Evolutionary conservation across 306 rosid species (phyloP), one percentile per base, ranked within the genome.

Genomic region (Cercis canadensis): DNA sequence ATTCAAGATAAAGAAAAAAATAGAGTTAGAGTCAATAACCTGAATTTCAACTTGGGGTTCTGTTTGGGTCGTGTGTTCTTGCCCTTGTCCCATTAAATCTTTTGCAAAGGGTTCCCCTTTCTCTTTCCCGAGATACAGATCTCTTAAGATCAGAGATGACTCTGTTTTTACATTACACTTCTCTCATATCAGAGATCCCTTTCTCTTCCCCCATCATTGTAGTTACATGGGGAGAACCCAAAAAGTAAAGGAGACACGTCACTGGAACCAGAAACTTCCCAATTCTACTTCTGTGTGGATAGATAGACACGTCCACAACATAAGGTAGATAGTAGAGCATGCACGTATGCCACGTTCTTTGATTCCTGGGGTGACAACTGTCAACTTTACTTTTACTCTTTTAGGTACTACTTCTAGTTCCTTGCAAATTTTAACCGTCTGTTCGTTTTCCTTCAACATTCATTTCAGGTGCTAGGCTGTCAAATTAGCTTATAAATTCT

Each of bases 1-100:
- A 4, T 6, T 4, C 43, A 29, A n/a, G 11, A 13, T 5, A 16
- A 8, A 17, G 8, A 39, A 12, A 39, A 1, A 21, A 19, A 5
- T 0, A 15, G 53, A 57, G 12, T 24, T 14, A 19, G 12, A 4
- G 17, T n/a, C n/a, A n/a, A n/a, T n/a, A 24, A 87, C 92, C 87
- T 81, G 88, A 50, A 87, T 79, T 73, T 81, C 78, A 49, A 81
- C 74, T 19, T 62, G 80, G 58, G 85, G 70, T 39, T 84, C 78
- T 43, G 69, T 15, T 58, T 57, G 78, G 60, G 74, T 60, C 57
- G 65, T 74, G 37, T 57, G 69, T 49, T 80, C 80, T 18, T 75
- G 12, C 18, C 87, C 80, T 56, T 65, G 79, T 62, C 79, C 81
- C 84, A 31, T 57, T 24, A 9, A 17, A 6, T 37, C 43, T 65